These are phyloP conservation scores for Pleurotus pulmonarius DNA, from an alignment of 768 basidiomycete genomes.

Conservation along the genomic window DNA sequence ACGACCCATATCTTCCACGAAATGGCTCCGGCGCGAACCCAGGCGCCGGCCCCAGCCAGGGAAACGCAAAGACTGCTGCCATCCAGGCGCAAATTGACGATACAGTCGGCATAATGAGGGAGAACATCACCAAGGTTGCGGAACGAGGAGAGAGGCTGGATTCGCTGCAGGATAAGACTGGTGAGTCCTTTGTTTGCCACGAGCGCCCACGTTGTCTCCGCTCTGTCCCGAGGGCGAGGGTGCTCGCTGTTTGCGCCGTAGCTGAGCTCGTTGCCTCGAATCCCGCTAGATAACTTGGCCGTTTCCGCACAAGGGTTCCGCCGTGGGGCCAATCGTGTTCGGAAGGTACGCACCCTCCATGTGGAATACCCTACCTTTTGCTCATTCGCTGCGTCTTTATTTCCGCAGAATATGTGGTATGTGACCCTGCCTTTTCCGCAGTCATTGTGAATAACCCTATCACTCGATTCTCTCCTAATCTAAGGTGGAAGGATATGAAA, in stretches of 20 bases:
- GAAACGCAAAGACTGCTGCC: constrained; percentile 85
- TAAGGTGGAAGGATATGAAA: constrained; percentile 98
- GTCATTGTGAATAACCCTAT: neutral
- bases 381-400: constrained; percentile 5
- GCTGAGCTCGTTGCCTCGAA: neutral
- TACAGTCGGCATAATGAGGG: constrained; percentile 96
- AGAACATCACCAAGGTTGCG: constrained; percentile 94
- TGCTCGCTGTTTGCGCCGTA: neutral
- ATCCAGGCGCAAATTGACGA: constrained; percentile 98
- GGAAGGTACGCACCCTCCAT: constrained; percentile 70
- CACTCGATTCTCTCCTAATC: constrained; percentile 7
- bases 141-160: constrained; percentile 94
- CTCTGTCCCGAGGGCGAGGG: neutral
- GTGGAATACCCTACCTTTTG: neutral
- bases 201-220: constrained; percentile 1
- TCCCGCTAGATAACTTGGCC: constrained; percentile 79
- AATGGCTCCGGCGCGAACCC: constrained; percentile 63
- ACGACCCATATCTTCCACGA: constrained; percentile 96
- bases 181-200: constrained; percentile 42
- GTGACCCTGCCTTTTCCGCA: constrained; percentile 4
- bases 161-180: constrained; percentile 96
- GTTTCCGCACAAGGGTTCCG: constrained; percentile 99
- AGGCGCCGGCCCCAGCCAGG: constrained; percentile 32
- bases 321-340: constrained; percentile 92
- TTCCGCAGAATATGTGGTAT: constrained; percentile 82